Evolutionary conservation across 768 basidiomycete genomes (phyloP), one percentile per base, ranked within the genome.

Genomic region (Chlorophyllum brunneum): DNA sequence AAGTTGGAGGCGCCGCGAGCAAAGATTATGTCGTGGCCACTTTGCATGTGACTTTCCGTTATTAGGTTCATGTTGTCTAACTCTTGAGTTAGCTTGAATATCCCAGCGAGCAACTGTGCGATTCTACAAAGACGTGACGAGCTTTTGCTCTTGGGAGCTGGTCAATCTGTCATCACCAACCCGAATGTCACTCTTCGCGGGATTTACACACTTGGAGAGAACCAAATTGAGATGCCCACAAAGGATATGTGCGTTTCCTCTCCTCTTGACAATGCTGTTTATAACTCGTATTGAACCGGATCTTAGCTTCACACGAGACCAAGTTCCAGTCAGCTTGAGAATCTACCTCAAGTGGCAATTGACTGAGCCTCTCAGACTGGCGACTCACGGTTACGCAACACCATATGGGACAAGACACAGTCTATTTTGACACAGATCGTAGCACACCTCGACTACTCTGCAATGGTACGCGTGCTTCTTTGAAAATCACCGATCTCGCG

Each of bases 341-440:
- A 85, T 92, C 56, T 92, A 91, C 63, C 74, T 92, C 44, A 90
- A 92, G 65, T 92, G 87, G 86, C 77, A 73, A 58, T 64, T 74
- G 38, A 71, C 70, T 5, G 74, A 78, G 59, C 72, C 77, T 1
- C 66, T 80, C 55, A 73, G 85, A 76, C 77, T 92, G 31, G 83
- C 91, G 0, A 86, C 82, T 0, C 91, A 92, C 63, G 91, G 91
- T 18, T 92, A 92, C 63, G 78, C 80, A 53, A 91, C 88, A 0
- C 89, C 91, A 4, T 92, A 87, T 60, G 85, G 41, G 90, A 92
- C 67, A 92, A 92, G 72, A 87, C 89, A 0, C 91, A 92, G 66
- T 89, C 86, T 0, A 91, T 92, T 54, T 66, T 92, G 48, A 92
- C 89, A 0, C 90, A 92, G 66, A 90, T 92, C 29, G 86, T 92